phyloP scores from a whole-genome alignment of 1,284 basidiomycete genomes.

The Erythrobasidium hasegawianum region DNA sequence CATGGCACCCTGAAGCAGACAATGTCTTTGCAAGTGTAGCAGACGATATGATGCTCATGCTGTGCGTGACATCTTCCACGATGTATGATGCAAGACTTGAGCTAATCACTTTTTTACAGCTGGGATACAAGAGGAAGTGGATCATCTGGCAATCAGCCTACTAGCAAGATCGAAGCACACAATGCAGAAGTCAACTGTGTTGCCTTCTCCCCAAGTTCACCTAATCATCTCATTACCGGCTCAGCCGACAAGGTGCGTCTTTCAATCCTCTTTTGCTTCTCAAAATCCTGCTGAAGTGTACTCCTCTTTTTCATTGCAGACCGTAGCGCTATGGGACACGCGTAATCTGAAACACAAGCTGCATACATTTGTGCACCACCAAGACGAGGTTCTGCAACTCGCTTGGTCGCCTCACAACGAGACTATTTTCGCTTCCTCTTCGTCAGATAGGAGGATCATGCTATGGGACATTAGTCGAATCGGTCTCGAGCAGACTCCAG shows the following conservation, averaged over 20 bases:
- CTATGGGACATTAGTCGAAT: slow-evolving; percentile 93
- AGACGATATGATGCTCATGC: slow-evolving; percentile 88
- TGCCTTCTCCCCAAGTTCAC: slow-evolving; percentile 78
- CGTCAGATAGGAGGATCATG: slow-evolving; percentile 86
- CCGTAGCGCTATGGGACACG: slow-evolving; percentile 82
- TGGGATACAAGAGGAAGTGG: slow-evolving; percentile 78
- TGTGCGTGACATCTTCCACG: slow-evolving; percentile 62
- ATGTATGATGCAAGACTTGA: no score
- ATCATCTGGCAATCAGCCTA: slow-evolving; percentile 60
- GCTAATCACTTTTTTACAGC: slow-evolving; percentile 52
- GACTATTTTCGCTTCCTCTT: slow-evolving; percentile 86
- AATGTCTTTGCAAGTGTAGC: slow-evolving; percentile 93
- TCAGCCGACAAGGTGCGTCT: slow-evolving; percentile 79
- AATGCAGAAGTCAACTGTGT: slow-evolving; percentile 86
- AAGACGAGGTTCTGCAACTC: slow-evolving; percentile 88
- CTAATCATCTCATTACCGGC: slow-evolving; percentile 84
- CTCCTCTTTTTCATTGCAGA: slow-evolving; percentile 55
- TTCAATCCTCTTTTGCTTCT: neutral
- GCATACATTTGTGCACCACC: slow-evolving; percentile 89
- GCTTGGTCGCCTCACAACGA: slow-evolving; percentile 92
- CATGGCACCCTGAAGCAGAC: slow-evolving; percentile 84
- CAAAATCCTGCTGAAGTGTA: neutral
- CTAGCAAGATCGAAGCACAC: slow-evolving; percentile 76
- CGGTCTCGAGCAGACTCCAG: slow-evolving; percentile 92
- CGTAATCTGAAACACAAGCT: slow-evolving; percentile 74